Base-by-base conservation (phyloP, 805 yeast genomes). In the Isabelozyma rhagii region DNA sequence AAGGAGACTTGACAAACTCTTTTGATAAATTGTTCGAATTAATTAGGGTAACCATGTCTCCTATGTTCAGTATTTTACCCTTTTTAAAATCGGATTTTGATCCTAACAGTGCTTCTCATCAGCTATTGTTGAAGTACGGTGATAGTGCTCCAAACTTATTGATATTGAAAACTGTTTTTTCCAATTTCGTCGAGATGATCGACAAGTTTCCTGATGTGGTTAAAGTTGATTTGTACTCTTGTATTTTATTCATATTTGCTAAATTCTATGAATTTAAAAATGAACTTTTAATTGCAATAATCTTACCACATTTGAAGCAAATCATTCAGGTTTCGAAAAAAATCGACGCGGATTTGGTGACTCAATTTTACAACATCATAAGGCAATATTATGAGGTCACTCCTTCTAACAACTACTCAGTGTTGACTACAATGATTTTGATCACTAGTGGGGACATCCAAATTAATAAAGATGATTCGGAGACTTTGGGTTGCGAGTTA, bases 11-110 rank as follows among this genome's bases (percentile, higher is more conserved):
- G 27, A 44, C 47, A 34, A 41, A 72, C 28, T 85, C 83, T 46
- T 84, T 88, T 48, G 96, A 89, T 57, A 89, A 88, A 59, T 68
- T 90, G 42, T 89, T 93, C 64, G 97, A 93, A 61, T 71, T 92
- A 25, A 67, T 91, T 45, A 75, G 97, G 53, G 77, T 91, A 5
- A 79, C 81, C 14, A 74, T 87, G 71, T 72, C 84, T 17, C 85
- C 89, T 0, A 67, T 91, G 14, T 77, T 84, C 27, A 75, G 72
- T 29, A 68, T 78, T 8, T 66, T 87, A 41, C 92, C 96, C 8
- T 79, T 83, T 47, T 69, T 85, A 40, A 77, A 79, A 49, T 77
- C 75, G 28, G 77, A 74, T 40, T 76, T 61, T 48, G 69, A 78
- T 44, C 55, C 65, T 9, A 56, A 53, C 8, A 62, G 63, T 27